phyloP scores from a whole-genome alignment of 1,284 basidiomycete species.

The Exsudoporus floridanus region DNA sequence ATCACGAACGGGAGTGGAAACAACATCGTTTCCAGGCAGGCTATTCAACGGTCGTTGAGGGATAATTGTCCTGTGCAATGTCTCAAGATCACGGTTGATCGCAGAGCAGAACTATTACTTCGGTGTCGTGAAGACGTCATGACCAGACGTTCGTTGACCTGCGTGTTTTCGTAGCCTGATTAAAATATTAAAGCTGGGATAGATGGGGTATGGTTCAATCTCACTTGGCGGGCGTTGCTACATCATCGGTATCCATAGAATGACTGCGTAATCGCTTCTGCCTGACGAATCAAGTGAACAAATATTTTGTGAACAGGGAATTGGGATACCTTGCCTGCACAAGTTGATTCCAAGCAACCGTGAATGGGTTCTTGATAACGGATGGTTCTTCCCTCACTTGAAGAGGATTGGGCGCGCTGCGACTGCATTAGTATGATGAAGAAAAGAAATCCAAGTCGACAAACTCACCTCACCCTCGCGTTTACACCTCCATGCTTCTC shows the following conservation, averaged over 20 bases:
- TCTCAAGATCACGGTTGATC: background rate
- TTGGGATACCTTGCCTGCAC: constrained; percentile 18
- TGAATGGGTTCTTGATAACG: constrained; percentile 23
- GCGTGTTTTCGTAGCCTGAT: constrained; percentile 15
- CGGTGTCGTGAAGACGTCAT: constrained; percentile 9
- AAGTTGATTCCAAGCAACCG: constrained; percentile 25
- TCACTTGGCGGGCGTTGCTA: constrained; percentile 22
- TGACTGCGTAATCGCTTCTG: constrained; percentile 24
- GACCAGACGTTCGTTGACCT: background rate
- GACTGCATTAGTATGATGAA: background rate
- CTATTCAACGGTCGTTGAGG: background rate
- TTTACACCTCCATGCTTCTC: background rate
- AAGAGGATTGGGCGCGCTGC: constrained; percentile 4
- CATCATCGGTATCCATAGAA: constrained; percentile 11
- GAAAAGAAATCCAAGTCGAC: background rate
- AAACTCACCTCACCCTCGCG: constrained; percentile 1
- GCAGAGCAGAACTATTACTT: constrained; percentile 5
- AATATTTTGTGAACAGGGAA: background rate
- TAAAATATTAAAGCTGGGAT: background rate
- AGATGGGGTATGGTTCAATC: background rate
- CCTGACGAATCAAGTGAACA: constrained; percentile 10
- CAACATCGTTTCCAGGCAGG: background rate
- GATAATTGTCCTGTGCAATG: background rate
- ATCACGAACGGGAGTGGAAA: background rate
- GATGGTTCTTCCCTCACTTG: background rate